phyloP scores from a whole-genome alignment of 1,284 basidiomycete genomes.

The Microbotryomycetes sp. region DNA sequence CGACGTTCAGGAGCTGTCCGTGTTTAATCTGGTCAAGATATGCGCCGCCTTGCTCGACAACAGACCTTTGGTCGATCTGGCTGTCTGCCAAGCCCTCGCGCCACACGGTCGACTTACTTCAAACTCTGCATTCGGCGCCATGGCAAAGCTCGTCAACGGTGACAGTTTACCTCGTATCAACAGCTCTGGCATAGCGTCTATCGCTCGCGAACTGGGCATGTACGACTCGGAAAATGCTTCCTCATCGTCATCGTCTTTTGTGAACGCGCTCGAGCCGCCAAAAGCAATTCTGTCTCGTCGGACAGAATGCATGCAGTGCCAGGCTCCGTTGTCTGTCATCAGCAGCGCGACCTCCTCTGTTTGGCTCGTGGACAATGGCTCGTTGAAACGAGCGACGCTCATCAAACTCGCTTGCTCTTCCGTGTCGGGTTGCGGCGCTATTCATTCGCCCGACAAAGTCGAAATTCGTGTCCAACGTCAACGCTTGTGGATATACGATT shows the following conservation, averaged over 20 bases:
- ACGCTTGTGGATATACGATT: conserved; percentile 11
- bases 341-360: no score
- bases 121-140: background rate
- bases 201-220: no score
- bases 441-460: conserved; percentile 16
- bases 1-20: background rate
- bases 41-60: background rate
- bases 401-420: no score
- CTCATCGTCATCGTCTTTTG: no score
- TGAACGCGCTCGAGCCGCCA: no score
- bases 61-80: background rate
- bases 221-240: no score
- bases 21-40: background rate
- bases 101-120: background rate
- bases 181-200: background rate
- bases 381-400: no score
- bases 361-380: no score
- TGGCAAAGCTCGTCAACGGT: background rate
- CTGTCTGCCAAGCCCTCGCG: background rate
- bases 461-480: background rate
- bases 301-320: no score
- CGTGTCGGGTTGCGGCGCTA: background rate
- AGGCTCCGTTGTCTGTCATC: no score
- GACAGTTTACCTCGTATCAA: background rate
- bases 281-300: no score